phyloP scores from a whole-genome alignment of 1,139 yeast species.

The Citeromyces siamensis region DNA sequence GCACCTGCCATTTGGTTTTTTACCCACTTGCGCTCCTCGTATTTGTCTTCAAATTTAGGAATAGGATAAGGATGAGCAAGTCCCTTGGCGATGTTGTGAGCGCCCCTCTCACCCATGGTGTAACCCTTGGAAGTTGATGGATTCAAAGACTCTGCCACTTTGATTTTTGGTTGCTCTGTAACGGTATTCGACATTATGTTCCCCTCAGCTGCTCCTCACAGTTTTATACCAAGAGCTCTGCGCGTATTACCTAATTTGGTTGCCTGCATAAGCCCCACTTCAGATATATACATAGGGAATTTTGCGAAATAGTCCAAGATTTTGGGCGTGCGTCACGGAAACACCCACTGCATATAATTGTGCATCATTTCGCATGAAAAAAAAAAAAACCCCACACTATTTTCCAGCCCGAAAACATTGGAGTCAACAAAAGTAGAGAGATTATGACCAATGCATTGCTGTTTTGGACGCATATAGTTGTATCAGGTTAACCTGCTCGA shows the following conservation, averaged over 20 bases:
- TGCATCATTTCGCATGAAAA: no score
- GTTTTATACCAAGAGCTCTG: not conserved
- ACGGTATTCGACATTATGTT: not conserved
- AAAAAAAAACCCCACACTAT: no score
- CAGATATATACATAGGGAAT: no score
- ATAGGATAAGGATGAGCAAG: slow-evolving; percentile 31
- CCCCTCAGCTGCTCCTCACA: not conserved
- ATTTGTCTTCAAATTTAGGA: slow-evolving; percentile 39
- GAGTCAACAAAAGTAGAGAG: no score
- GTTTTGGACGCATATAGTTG: no score
- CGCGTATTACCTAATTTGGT: not conserved
- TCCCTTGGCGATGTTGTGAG: slow-evolving; percentile 39
- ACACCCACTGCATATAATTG: no score
- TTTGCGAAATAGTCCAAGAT: no score
- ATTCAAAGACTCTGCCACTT: slow-evolving; percentile 3
- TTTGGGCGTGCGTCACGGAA: no score
- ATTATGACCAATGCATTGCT: no score
- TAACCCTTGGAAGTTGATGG: slow-evolving; percentile 23
- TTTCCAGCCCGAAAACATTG: no score
- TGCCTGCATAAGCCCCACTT: not conserved
- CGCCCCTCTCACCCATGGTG: slow-evolving; percentile 24
- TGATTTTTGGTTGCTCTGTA: not conserved
- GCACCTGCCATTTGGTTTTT: slow-evolving; percentile 76
- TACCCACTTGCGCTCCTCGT: slow-evolving; percentile 46
- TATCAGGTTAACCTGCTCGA: no score